A percentile compares a stretch with the other conserved stretches of the same genome.
Conservation (phyloP, 441 rosid genomes). For the Corymbia citriodora region DNA sequence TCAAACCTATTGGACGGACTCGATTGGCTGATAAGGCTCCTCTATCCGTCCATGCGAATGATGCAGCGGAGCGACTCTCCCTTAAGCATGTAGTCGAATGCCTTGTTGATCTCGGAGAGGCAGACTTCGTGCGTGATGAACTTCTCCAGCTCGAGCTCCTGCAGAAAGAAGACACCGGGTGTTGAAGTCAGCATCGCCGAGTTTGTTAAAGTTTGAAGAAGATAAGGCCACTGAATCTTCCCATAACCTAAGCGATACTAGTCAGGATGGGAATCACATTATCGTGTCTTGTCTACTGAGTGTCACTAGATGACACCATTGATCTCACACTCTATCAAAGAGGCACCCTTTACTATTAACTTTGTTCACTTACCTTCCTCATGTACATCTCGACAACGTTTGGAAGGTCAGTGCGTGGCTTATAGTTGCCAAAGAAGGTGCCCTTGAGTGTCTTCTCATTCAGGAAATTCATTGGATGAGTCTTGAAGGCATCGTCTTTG, state of each 20-base stretch:
- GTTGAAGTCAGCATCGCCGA: neutral
- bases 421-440: constrained; percentile 12
- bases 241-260: neutral
- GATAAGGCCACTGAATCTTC: neutral
- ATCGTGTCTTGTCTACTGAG: neutral
- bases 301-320: too few species aligned
- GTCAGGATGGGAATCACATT: neutral
- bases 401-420: constrained; percentile 7
- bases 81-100: neutral
- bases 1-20: neutral
- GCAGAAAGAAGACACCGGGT: neutral
- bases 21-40: neutral
- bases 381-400: constrained; percentile 6
- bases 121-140: constrained; percentile 5
- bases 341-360: too few species aligned
- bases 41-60: neutral
- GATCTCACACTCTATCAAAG: too few species aligned
- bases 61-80: constrained; percentile 2
- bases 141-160: constrained; percentile 10
- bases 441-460: constrained; percentile 7
- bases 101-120: neutral
- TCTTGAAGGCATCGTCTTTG: constrained; percentile 10
- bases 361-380: neutral
- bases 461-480: constrained; percentile 4
- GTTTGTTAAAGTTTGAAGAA: neutral